A percentile compares a stretch with the other conserved stretches of the same genome.
phyloP scores from a whole-genome alignment of 768 basidiomycete genomes.

The Stropharia rugosoannulata region DNA sequence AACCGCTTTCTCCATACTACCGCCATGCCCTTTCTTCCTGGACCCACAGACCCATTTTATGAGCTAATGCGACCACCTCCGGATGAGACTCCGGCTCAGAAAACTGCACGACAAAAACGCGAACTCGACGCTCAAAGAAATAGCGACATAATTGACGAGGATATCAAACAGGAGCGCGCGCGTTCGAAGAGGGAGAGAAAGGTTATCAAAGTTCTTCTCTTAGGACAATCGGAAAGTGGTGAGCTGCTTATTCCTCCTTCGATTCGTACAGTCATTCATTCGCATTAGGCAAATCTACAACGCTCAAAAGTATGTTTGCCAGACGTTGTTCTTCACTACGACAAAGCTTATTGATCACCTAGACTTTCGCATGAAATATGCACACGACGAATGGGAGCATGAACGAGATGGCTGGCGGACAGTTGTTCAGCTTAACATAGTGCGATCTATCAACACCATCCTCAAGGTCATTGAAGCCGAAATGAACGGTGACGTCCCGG shows the following conservation, averaged over 20 bases:
- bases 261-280: constrained; percentile 3
- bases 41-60: constrained; percentile 42
- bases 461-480: constrained; percentile 60
- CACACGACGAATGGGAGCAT: constrained; percentile 56
- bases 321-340: neutral
- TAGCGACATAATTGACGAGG: constrained; percentile 61
- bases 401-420: constrained; percentile 77
- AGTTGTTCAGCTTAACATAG: constrained; percentile 79
- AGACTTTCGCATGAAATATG: constrained; percentile 78
- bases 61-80: constrained; percentile 47
- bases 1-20: constrained; percentile 10
- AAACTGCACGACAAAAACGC: constrained; percentile 41
- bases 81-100: constrained; percentile 52
- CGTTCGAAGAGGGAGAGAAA: constrained; percentile 43
- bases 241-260: constrained; percentile 22
- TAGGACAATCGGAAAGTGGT: constrained; percentile 73
- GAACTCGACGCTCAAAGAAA: constrained; percentile 47
- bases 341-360: constrained; percentile 2
- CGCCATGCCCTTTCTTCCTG: constrained; percentile 34
- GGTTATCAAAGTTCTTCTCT: constrained; percentile 54
- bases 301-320: constrained; percentile 53
- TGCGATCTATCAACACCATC: constrained; percentile 67
- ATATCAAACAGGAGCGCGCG: constrained; percentile 47
- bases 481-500: constrained; percentile 36
- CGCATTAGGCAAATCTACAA: constrained; percentile 62